A percentile compares a stretch with the other conserved stretches of the same genome.
Conservation (phyloP, 2,329 filamentous ascomycete genomes). For the Allantophomopsis cytisporea region DNA sequence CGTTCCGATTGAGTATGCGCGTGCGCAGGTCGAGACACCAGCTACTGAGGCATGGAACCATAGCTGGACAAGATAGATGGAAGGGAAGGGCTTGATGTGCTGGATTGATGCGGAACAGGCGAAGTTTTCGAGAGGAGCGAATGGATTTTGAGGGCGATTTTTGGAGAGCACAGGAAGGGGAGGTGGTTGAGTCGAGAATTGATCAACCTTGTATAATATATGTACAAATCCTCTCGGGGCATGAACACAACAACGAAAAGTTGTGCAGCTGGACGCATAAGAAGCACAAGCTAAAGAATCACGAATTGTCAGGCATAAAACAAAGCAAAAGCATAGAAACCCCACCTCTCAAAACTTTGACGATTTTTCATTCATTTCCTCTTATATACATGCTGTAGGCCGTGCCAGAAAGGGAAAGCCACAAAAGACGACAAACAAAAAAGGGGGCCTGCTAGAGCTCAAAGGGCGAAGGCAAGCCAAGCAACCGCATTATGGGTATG, state of each 20-base stretch:
- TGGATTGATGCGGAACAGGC: background rate
- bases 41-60: slow-evolving; percentile 78
- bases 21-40: slow-evolving; percentile 74
- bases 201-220: no score
- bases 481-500: slow-evolving; percentile 5
- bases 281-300: no score
- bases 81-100: background rate
- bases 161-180: background rate
- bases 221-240: no score
- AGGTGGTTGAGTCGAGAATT: no score
- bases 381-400: no score
- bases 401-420: no score
- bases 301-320: background rate
- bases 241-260: no score
- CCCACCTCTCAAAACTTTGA: no score
- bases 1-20: slow-evolving; percentile 85
- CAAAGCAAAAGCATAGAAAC: slow-evolving; percentile 7
- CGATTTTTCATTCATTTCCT: no score
- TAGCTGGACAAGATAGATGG: slow-evolving; percentile 57
- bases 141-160: background rate
- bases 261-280: no score
- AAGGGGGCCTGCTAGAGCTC: background rate
- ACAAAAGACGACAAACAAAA: background rate
- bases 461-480: no score
- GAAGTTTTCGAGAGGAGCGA: background rate